A percentile compares a stretch with the other conserved stretches of the same genome.
Evolutionary conservation across 2,329 filamentous ascomycete species (phyloP).

Genomic region (Ophiostoma angusticollis): DNA sequence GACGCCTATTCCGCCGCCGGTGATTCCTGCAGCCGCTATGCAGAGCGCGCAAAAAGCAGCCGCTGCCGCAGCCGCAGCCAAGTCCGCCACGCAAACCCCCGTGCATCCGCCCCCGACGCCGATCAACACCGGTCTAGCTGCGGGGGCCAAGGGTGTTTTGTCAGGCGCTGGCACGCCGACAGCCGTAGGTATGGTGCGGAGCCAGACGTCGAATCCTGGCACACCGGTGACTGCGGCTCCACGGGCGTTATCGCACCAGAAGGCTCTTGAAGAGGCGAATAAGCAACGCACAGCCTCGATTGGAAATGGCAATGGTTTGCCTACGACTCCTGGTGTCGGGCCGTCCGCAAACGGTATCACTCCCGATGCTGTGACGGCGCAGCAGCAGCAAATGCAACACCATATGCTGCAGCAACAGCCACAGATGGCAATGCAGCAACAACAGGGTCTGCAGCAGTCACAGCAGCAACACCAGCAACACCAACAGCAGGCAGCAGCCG

Average conservation of each 20-base stretch:
- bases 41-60: conserved; percentile 13
- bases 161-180: conserved; percentile 35
- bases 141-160: conserved; percentile 24
- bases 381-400: conserved; percentile 8
- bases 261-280: conserved; percentile 36
- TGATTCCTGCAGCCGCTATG: conserved; percentile 13
- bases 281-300: conserved; percentile 21
- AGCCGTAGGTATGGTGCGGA: too few relatives aligned
- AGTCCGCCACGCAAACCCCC: conserved; percentile 11
- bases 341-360: background rate
- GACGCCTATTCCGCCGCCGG: conserved; percentile 14
- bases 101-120: conserved; percentile 25
- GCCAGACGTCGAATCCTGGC: conserved; percentile 29
- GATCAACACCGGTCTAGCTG: conserved; percentile 34
- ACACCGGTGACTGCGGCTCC: conserved; percentile 27
- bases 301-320: background rate
- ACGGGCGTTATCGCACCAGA: conserved; percentile 35
- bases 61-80: conserved; percentile 13
- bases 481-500: conserved; percentile 18
- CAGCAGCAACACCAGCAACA: conserved; percentile 32
- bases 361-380: conserved; percentile 10
- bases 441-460: conserved; percentile 60
- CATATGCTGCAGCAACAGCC: conserved; percentile 14
- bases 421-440: conserved; percentile 45
- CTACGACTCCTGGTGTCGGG: conserved; percentile 5